Percentiles rank a stretch among this genome's conserved stretches.
Conservation (phyloP, 2,329 filamentous ascomycete species). For the Ceratocystis ficicola region DNA sequence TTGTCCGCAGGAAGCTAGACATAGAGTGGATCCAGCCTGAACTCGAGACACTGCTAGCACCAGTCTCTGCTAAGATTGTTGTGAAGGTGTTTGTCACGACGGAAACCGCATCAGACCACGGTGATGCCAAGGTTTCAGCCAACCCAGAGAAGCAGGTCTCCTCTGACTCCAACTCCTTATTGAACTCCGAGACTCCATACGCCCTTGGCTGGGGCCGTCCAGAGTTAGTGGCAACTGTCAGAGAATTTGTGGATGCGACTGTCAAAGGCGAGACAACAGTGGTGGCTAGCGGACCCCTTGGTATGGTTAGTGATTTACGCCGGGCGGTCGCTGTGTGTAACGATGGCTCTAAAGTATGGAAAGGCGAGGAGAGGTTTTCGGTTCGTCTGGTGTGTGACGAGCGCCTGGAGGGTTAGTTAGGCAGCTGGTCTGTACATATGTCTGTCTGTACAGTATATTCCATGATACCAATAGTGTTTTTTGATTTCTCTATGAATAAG, state of each 20-base stretch:
- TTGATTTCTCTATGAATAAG: slow-evolving; percentile 6
- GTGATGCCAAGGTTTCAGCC: background rate
- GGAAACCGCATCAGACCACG: slow-evolving; percentile 24
- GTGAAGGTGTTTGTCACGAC: slow-evolving; percentile 48
- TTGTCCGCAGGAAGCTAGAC: slow-evolving; percentile 43
- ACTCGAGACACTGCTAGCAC: slow-evolving; percentile 37
- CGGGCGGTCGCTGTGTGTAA: slow-evolving; percentile 43
- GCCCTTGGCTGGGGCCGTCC: slow-evolving; percentile 30
- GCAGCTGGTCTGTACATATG: background rate
- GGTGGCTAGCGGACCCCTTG: slow-evolving; percentile 47
- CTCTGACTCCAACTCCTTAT: slow-evolving; percentile 26
- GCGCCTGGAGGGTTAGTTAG: slow-evolving; percentile 39
- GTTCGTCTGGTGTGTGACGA: slow-evolving; percentile 49
- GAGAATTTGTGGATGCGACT: slow-evolving; percentile 38
- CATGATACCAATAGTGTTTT: slow-evolving; percentile 16
- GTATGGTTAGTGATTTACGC: slow-evolving; percentile 48
- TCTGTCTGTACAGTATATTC: slow-evolving; percentile 6
- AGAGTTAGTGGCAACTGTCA: slow-evolving; percentile 36
- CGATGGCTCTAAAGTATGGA: slow-evolving; percentile 43
- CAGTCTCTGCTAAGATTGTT: slow-evolving; percentile 33
- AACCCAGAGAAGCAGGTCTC: slow-evolving; percentile 23
- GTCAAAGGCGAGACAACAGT: slow-evolving; percentile 41
- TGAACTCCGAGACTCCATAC: slow-evolving; percentile 17
- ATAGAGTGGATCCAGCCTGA: slow-evolving; percentile 48
- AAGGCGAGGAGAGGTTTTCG: slow-evolving; percentile 43